A percentile compares a stretch with the other conserved stretches of the same genome.
Conservation (phyloP, 129 eudicot species). For the Heracleum sosnowskyi region DNA sequence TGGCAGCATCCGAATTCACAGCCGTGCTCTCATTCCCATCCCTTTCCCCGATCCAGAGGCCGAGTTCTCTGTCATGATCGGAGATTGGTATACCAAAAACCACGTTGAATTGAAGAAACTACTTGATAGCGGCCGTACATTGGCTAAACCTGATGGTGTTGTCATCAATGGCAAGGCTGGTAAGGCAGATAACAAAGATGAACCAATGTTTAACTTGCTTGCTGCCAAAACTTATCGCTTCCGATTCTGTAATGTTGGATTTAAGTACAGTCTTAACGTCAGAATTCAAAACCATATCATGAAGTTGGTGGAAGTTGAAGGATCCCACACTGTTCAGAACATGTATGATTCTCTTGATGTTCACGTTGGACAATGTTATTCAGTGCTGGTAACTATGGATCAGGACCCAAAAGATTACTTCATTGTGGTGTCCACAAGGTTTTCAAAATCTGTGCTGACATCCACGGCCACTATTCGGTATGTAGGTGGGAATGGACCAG, state of each 20-base stretch:
- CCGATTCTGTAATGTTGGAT: slow-evolving; percentile 52
- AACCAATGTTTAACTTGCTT: not conserved
- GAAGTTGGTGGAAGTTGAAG: slow-evolving; percentile 53
- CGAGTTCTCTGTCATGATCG: slow-evolving; percentile 26
- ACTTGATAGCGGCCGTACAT: slow-evolving; percentile 23
- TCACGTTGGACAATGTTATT: slow-evolving; percentile 50
- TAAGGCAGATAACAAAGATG: slow-evolving; percentile 12
- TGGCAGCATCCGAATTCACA: slow-evolving; percentile 25
- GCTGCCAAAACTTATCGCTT: slow-evolving; percentile 37
- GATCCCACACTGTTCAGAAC: slow-evolving; percentile 56
- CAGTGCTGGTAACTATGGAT: slow-evolving; percentile 39
- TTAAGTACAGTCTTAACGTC: slow-evolving; percentile 36
- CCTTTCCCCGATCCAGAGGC: slow-evolving; percentile 30
- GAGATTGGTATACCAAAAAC: slow-evolving; percentile 39
- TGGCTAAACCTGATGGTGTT: slow-evolving; percentile 38
- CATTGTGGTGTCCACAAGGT: slow-evolving; percentile 40
- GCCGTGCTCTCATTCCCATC: slow-evolving; percentile 34
- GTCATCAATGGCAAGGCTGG: slow-evolving; percentile 33
- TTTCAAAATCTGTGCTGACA: slow-evolving; percentile 29
- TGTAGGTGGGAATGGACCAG: slow-evolving; percentile 26
- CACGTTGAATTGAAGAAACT: slow-evolving; percentile 21
- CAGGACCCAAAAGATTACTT: slow-evolving; percentile 44
- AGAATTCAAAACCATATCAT: slow-evolving; percentile 38
- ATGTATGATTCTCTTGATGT: slow-evolving; percentile 42
- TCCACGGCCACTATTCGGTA: slow-evolving; percentile 33